Evolutionary conservation across 108 stramenopile species (phyloP), one percentile per base, ranked within the genome.

Genomic region (Stephanodiscus minutulus): DNA sequence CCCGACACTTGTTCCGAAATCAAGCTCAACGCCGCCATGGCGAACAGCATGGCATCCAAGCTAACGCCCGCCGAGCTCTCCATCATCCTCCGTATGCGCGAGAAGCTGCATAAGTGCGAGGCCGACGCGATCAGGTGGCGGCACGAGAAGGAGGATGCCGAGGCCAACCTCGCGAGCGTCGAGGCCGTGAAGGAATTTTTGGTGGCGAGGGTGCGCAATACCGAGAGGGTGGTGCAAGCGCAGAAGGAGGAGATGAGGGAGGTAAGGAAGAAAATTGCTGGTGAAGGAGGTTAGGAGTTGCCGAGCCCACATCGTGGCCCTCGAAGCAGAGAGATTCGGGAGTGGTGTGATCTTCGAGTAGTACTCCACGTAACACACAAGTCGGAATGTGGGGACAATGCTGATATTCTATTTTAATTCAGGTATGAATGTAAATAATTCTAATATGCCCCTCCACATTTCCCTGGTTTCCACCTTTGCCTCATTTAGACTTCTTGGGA

Each of bases 251-350:
- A 93, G 27, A 72, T 85, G 55, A 84, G 87, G 43, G 56, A 72
- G 61, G 85, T 88, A 55, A 67, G 85, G 18, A 82, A 81, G 46
- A 85, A 87, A 91, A 77, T 76, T 96, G 10, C 66, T 96, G 57
- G 86, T 96, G 54, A 93, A 91, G 79, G 91, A 96, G 67, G 88
- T 96, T 46, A 96, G 92, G 66, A 80, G 80, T 53, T 89, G 90
- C 57, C 77, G 95, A 9, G 82, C 81, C 0, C 90, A 87, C 61
- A 87, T 96, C 35, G 68, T 84, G 37, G 71, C 84, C 9, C 44
- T 93, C 67, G 85, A 89, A 59, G 95, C 91, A 8, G 92, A 92
- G 65, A 49, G n/a, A n/a, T n/a, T n/a, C n/a, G n/a, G n/a, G n/a
- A n/a, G n/a, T n/a, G n/a, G n/a, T n/a, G n/a, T n/a, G n/a, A n/a